Evolutionary conservation across 2,329 filamentous ascomycete genomes (phyloP).

Genomic region (Stagonosporopsis vannaccii): DNA sequence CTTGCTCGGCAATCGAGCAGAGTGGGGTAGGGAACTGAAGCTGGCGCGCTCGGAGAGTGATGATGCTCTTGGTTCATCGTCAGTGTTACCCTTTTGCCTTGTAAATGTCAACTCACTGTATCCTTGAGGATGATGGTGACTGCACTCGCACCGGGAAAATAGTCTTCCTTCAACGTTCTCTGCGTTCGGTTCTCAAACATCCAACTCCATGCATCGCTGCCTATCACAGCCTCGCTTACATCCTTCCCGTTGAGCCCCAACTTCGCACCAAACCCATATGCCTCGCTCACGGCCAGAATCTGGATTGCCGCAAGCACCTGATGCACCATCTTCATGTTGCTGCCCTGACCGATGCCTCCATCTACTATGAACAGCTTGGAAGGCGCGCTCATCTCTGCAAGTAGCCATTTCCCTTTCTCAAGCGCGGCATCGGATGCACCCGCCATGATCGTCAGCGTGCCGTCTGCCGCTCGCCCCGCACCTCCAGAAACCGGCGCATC

Average conservation of each 20-base stretch:
- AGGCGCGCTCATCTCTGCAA: constrained; percentile 68
- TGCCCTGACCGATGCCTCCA: constrained; percentile 61
- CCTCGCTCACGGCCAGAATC: constrained; percentile 63
- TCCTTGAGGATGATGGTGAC: constrained; percentile 59
- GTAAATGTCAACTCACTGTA: constrained; percentile 39
- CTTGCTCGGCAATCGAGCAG: constrained; percentile 68
- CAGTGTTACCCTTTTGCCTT: not conserved
- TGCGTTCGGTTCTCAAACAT: constrained; percentile 66
- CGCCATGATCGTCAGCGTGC: constrained; percentile 79
- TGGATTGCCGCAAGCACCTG: constrained; percentile 66
- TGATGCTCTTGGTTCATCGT: constrained; percentile 60
- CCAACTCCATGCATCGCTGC: constrained; percentile 56
- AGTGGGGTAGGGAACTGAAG: constrained; percentile 67
- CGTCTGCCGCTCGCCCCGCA: constrained; percentile 70
- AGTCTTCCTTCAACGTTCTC: constrained; percentile 61
- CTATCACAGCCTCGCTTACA: constrained; percentile 58
- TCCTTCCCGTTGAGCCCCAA: constrained; percentile 61
- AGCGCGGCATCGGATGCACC: constrained; percentile 66
- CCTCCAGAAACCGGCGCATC: constrained; percentile 79
- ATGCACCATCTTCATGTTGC: constrained; percentile 66
- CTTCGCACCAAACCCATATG: constrained; percentile 63
- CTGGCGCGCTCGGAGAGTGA: constrained; percentile 69
- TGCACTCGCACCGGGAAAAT: constrained; percentile 54
- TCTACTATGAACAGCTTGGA: constrained; percentile 65
- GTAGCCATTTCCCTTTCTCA: constrained; percentile 63